Evolutionary conservation across 208 protist genomes (phyloP).

Genomic region (Naegleria fowleri): DNA sequence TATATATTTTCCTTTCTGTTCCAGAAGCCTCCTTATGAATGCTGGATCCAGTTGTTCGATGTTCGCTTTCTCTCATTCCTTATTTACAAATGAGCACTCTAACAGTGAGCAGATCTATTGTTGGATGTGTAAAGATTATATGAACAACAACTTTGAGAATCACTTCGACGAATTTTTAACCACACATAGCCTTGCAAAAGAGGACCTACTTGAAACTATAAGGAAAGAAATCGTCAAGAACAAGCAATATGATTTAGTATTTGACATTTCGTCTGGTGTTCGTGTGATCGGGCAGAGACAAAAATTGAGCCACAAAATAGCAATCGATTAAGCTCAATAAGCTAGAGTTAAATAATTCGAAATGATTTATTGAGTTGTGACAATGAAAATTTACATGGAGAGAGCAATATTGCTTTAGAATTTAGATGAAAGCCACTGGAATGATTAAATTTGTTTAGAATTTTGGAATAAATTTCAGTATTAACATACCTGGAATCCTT

Average conservation of each 20-base stretch:
- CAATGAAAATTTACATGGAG: not conserved
- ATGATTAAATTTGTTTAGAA: too few relatives aligned
- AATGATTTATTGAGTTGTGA: not conserved
- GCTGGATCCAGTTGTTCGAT: not conserved
- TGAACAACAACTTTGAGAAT: not conserved
- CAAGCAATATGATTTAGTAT: not conserved
- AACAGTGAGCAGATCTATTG: not conserved
- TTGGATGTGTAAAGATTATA: not conserved
- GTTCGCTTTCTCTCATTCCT: not conserved
- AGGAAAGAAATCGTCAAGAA: not conserved
- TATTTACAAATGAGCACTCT: not conserved
- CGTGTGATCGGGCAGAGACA: not conserved
- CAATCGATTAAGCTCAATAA: not conserved
- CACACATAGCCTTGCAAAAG: not conserved
- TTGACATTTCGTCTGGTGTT: not conserved
- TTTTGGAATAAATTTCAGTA: not conserved
- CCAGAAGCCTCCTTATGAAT: not conserved
- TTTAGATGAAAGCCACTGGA: not conserved
- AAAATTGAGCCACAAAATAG: not conserved
- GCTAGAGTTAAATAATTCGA: not conserved
- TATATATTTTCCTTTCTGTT: not conserved
- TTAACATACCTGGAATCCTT: conserved; percentile 72
- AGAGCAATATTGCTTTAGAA: not conserved
- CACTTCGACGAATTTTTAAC: not conserved
- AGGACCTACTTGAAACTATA: not conserved